These are phyloP conservation scores for Sporothrix euskadiensis DNA, from an alignment of 2,329 filamentous ascomycete genomes.

Conservation along the genomic window DNA sequence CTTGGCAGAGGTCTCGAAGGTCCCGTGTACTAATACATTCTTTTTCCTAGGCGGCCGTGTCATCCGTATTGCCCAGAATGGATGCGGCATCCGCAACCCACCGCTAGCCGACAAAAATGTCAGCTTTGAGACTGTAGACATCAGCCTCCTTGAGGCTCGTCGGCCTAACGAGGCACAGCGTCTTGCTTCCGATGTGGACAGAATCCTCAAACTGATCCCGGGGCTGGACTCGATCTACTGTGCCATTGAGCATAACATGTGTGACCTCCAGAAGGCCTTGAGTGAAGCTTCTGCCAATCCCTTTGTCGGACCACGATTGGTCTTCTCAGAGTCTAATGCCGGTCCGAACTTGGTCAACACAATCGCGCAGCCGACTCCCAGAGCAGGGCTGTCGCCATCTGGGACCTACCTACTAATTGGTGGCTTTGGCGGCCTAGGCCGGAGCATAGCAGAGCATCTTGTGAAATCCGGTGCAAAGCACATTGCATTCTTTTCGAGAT, in stretches of 20 bases:
- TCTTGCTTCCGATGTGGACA: conserved; percentile 26
- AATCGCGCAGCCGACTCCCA: neutral
- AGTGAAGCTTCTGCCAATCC: conserved; percentile 5
- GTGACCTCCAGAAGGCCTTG: conserved; percentile 20
- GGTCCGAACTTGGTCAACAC: conserved; percentile 13
- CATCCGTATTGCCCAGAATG: conserved; percentile 25
- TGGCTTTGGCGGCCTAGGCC: conserved; percentile 59
- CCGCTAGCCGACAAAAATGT: conserved; percentile 28
- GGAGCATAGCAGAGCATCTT: conserved; percentile 55
- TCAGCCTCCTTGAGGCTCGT: conserved; percentile 27
- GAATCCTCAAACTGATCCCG: conserved; percentile 22
- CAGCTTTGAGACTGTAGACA: conserved; percentile 35
- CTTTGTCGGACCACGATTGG: conserved; percentile 3
- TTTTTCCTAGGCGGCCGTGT: conserved; percentile 29
- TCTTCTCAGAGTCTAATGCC: conserved; percentile 10
- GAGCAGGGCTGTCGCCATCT: neutral
- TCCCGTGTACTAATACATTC: neutral
- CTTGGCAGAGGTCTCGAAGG: neutral
- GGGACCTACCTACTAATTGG: conserved; percentile 58
- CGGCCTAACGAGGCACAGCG: conserved; percentile 23
- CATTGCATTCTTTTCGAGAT: conserved; percentile 56
- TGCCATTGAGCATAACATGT: conserved; percentile 21
- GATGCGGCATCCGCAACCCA: neutral
- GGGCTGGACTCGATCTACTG: conserved; percentile 6
- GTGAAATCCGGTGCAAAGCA: conserved; percentile 50